Base-by-base conservation (phyloP, 805 yeast species). In the Blastobotrys muscicola region DNA sequence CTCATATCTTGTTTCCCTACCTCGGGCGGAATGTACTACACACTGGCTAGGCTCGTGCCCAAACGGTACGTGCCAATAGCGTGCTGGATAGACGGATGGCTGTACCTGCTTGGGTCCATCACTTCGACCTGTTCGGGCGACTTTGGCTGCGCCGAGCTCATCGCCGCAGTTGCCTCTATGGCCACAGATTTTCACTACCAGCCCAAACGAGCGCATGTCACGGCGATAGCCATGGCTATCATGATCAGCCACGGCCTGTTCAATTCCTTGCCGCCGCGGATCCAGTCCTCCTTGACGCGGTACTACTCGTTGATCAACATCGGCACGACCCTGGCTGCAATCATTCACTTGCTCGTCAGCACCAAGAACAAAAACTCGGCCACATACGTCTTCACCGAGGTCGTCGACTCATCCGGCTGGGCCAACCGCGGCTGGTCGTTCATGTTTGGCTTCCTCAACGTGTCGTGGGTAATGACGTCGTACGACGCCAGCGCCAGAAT, bases 361-460 rank as follows among this genome's bases (percentile, higher is more conserved):
- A 77, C 80, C 36, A 71, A 72, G 1, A 59, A 67, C 29, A 65
- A 68, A 53, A 68, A 71, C 47, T 50, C 69, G 12, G 74, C 72
- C 15, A 48, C 49, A 14, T 76, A 57, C 56, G 74, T 75, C 7
- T 77, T 77, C 54, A 67, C 72, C 15, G 59, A 62, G 41, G 68
- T 73, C 43, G 66, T 69, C 38, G 68, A 74, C 51, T 55, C 52
- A 39, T 70, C 78, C 14, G 75, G 75, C 39, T 77, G 80, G 78
- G 56, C 65, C 16, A 55, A 62, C 3, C 62, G 65, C 38, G 81
- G 80, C 3, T 76, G 78, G 73, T 70, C 79, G 3, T 76, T 75
- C 56, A 55, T 76, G 53, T 72, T 72, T 36, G 44, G 44, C 7
- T 41, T 35, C 23, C 39, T 41, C 3, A 34, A 36, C 33, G 44